A percentile compares a stretch with the other conserved stretches of the same genome.
phyloP scores from a whole-genome alignment of 1,284 basidiomycete genomes.

The Taiwanofungus camphoratus region DNA sequence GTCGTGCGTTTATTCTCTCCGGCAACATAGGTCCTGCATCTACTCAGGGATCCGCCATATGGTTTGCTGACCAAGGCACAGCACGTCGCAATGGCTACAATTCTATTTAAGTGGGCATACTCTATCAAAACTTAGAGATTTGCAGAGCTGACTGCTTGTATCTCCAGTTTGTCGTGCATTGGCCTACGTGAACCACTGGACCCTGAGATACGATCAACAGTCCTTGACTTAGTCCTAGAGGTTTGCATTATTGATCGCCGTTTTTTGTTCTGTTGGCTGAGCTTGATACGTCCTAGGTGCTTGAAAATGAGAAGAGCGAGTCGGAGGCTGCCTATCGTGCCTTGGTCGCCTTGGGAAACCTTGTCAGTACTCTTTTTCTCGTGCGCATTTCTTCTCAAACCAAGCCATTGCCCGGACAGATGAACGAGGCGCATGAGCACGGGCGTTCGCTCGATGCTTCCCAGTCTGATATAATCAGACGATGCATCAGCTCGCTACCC shows the following conservation, averaged over 20 bases:
- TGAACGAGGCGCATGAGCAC: slow-evolving; percentile 40
- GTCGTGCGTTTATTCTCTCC: not conserved
- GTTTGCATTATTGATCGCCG: slow-evolving; percentile 31
- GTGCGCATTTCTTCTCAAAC: not conserved
- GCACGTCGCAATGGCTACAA: slow-evolving; percentile 68
- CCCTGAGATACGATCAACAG: slow-evolving; percentile 27
- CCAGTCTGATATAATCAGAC: slow-evolving; percentile 36
- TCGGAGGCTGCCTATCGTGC: slow-evolving; percentile 83
- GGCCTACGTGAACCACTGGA: slow-evolving; percentile 39
- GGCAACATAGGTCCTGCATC: slow-evolving; percentile 47
- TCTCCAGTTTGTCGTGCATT: slow-evolving; percentile 56
- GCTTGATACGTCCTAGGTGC: slow-evolving; percentile 36
- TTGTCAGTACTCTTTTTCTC: slow-evolving; percentile 27
- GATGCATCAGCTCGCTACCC: slow-evolving; percentile 36
- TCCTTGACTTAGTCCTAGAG: slow-evolving; percentile 41
- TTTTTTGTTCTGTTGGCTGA: slow-evolving; percentile 11
- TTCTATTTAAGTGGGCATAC: slow-evolving; percentile 71
- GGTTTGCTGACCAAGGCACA: slow-evolving; percentile 61
- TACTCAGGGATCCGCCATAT: slow-evolving; percentile 45
- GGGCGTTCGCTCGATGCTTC: slow-evolving; percentile 30
- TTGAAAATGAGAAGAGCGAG: slow-evolving; percentile 67
- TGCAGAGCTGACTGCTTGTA: slow-evolving; percentile 7
- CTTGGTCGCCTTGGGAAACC: slow-evolving; percentile 84
- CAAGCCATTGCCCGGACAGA: slow-evolving; percentile 29
- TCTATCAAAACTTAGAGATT: not conserved